phyloP scores from a whole-genome alignment of 805 yeast genomes.

The Ogataea ganodermae region DNA sequence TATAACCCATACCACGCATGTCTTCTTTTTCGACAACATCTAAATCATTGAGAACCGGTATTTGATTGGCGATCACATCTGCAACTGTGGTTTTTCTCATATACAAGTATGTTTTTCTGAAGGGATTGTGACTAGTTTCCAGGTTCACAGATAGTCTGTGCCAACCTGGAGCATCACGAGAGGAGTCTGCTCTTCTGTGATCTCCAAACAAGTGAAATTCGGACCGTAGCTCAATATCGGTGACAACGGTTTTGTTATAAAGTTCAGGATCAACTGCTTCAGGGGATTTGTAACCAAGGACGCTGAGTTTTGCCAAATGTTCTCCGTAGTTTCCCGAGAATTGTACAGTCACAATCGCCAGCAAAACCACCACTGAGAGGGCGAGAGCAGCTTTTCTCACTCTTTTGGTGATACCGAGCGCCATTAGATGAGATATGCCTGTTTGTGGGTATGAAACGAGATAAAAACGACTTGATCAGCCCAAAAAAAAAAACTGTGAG shows the following conservation, averaged over 20 bases:
- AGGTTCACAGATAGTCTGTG: constrained; percentile 24
- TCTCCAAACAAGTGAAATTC: constrained; percentile 15
- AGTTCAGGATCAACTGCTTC: not conserved
- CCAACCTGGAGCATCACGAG: constrained; percentile 14
- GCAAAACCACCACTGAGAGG: constrained; percentile 8
- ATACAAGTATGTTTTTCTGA: constrained; percentile 16
- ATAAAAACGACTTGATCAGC: no score
- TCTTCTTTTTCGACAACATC: constrained; percentile 5
- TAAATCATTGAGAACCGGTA: constrained; percentile 17
- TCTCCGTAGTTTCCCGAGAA: not conserved
- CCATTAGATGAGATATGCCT: no score
- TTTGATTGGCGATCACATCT: constrained; percentile 9
- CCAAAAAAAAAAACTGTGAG: no score
- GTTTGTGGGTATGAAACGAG: no score
- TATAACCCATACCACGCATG: not conserved
- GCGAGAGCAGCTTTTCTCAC: no score
- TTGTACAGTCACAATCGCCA: not conserved
- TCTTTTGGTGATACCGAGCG: no score
- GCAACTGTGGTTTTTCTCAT: constrained; percentile 13
- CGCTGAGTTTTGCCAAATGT: not conserved
- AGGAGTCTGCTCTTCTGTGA: not conserved
- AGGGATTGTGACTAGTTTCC: constrained; percentile 11
- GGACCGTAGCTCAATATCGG: constrained; percentile 20
- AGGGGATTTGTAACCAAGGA: not conserved
- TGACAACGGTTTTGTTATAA: constrained; percentile 9